phyloP scores from a whole-genome alignment of 352 stramenopile species.

The Globisporangium cylindrosporum region DNA sequence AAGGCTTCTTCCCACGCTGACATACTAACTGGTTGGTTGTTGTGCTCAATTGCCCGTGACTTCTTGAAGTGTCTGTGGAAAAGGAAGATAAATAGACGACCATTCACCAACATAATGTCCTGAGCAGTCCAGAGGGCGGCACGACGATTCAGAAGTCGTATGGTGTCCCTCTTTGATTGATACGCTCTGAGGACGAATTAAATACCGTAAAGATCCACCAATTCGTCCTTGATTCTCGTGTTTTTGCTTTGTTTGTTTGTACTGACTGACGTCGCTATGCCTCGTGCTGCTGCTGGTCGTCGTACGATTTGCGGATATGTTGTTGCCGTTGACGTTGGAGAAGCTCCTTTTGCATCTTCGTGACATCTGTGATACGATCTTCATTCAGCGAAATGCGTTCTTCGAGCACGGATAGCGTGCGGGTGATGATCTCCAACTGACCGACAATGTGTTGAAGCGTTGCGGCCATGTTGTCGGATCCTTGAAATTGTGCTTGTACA shows the following conservation, averaged over 20 bases:
- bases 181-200: background rate
- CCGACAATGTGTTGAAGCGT: conserved; percentile 89
- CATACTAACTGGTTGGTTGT: conserved; percentile 14
- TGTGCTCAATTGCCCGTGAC: background rate
- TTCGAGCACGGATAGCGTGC: conserved; percentile 80
- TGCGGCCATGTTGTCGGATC: conserved; percentile 30
- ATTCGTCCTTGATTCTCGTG: background rate
- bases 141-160: background rate
- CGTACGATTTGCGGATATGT: conserved; percentile 10
- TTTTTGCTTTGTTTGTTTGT: background rate
- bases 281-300: background rate
- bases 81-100: conserved; percentile 7
- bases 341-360: conserved; percentile 55
- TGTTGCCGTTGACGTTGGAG: conserved; percentile 46
- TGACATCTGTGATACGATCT: conserved; percentile 69
- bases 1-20: conserved; percentile 52
- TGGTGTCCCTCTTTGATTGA: background rate
- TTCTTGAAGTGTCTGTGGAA: background rate
- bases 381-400: conserved; percentile 84
- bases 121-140: background rate
- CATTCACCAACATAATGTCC: conserved; percentile 1
- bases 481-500: background rate
- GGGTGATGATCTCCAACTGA: conserved; percentile 88
- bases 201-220: background rate
- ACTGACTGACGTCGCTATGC: background rate